phyloP scores from a whole-genome alignment of 495 filamentous ascomycete genomes.

The Penicillium macrosclerotiorum region DNA sequence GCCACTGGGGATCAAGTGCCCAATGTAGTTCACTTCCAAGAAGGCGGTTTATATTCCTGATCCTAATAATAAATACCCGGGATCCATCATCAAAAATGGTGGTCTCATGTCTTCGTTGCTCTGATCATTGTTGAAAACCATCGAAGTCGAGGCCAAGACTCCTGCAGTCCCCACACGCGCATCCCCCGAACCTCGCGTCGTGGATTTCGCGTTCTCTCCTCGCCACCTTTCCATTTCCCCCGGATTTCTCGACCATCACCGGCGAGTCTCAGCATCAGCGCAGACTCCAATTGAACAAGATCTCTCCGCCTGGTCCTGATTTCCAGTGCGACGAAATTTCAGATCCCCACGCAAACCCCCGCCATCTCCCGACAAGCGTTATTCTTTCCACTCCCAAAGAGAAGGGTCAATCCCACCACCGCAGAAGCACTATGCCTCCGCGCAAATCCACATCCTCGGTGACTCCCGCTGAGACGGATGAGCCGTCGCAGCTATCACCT shows the following conservation, averaged over 20 bases:
- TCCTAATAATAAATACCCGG: no score
- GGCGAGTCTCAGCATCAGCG: neutral
- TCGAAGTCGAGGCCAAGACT: neutral
- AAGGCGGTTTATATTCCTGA: no score
- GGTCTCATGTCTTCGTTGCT: no score
- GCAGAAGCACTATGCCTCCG: slow-evolving; percentile 26
- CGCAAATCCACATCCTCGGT: slow-evolving; percentile 38
- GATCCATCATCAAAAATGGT: no score
- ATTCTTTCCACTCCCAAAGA: neutral
- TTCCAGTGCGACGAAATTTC: neutral
- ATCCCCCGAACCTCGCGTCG: slow-evolving; percentile 14
- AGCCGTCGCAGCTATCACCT: slow-evolving; percentile 15
- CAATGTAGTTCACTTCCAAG: no score
- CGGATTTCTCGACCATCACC: neutral
- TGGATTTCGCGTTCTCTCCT: slow-evolving; percentile 26
- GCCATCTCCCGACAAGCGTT: neutral
- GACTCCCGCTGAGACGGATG: slow-evolving; percentile 27
- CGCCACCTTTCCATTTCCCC: slow-evolving; percentile 3
- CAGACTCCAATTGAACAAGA: neutral
- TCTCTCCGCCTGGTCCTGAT: neutral
- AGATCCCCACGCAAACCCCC: neutral
- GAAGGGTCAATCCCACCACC: neutral
- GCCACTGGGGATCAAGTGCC: no score
- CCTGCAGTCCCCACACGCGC: slow-evolving; percentile 17
- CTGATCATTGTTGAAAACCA: neutral